A percentile compares a stretch with the other conserved stretches of the same genome.
Evolutionary conservation across 345 rosid species (phyloP).

Genomic region (Erucastrum elatum): DNA sequence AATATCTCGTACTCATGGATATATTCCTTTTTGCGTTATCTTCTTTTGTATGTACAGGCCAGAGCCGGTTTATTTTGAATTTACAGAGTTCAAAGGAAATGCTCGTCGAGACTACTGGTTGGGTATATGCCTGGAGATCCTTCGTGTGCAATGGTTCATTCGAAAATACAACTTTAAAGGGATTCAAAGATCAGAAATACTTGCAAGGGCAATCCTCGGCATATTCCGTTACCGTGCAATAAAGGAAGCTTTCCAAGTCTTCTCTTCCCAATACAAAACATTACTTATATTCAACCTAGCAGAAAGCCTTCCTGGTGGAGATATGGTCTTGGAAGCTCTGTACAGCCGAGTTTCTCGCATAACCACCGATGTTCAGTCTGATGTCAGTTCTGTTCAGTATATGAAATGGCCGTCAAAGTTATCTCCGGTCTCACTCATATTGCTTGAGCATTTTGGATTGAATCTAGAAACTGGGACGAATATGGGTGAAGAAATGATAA

Average conservation of each 20-base stretch:
- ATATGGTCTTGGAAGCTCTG: slow-evolving; percentile 70
- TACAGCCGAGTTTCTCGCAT: slow-evolving; percentile 59
- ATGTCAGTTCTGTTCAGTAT: slow-evolving; percentile 40
- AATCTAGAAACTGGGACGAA: slow-evolving; percentile 47
- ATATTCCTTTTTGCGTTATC: slow-evolving; percentile 16
- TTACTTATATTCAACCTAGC: slow-evolving; percentile 81
- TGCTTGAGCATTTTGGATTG: slow-evolving; percentile 69
- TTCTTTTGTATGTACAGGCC: slow-evolving; percentile 42
- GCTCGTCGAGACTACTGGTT: slow-evolving; percentile 94
- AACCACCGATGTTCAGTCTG: slow-evolving; percentile 38
- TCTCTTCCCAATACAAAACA: slow-evolving; percentile 79
- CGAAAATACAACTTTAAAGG: slow-evolving; percentile 64
- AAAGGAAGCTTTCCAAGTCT: slow-evolving; percentile 74
- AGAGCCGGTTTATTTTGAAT: slow-evolving; percentile 85
- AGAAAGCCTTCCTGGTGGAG: slow-evolving; percentile 93
- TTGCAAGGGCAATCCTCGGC: slow-evolving; percentile 75
- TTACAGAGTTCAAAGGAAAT: slow-evolving; percentile 91
- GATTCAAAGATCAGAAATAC: slow-evolving; percentile 64
- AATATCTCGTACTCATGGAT: slow-evolving; percentile 1
- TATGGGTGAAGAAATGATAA: slow-evolving; percentile 45
- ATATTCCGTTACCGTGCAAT: slow-evolving; percentile 73
- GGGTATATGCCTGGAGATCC: slow-evolving; percentile 78
- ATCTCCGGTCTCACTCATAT: slow-evolving; percentile 62
- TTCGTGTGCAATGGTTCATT: slow-evolving; percentile 67
- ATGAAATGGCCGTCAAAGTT: slow-evolving; percentile 49